Evolutionary conservation across 192 early-diverging fungal species (phyloP), one percentile per base, ranked within the genome.

Genomic region (Backusella tuberculispora): DNA sequence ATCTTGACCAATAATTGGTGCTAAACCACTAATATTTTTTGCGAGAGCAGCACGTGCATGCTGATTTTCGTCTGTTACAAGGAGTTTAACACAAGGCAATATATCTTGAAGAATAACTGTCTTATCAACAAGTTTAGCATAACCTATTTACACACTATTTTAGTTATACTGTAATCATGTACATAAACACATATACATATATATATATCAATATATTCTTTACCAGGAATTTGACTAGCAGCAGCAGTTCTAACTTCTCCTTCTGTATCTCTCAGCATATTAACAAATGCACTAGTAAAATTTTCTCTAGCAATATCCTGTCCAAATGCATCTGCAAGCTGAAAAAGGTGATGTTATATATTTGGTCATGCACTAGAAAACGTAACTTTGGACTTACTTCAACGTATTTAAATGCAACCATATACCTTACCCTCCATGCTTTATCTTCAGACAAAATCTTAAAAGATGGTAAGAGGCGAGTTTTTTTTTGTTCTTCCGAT

Each of bases 381-480:
- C 53, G 21, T 60, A 60, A 60, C 5, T n/a, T 53, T 77, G 24
- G 3, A 75, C 48, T 70, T 80, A 98, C 92, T 77, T 93, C 90
- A 56, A 97, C 94, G 90, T 96, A 98, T 85, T 99, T 98, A 75
- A 96, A 95, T 4, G 98, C 98, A 85, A 97, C 93, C 96, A 98
- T 99, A 79, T 98, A 99, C 65, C 97, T 86, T 53, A 99, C 97
- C 73, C 98, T 90, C 98, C 98, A 99, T 69, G 95, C 96, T 80
- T 95, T 97, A 83, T 99, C 98, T 29, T 87, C 81, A 65, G 92
- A 93, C 89, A 98, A 86, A 48, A 74, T 78, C 63, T 91, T 91
- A 66, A 99, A 88, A 40, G 88, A 85, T 71, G 87, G 88, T 60
- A 97, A 73, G 56, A 94, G 86, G 70, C 94, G 86, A 47, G 85